Base-by-base conservation (phyloP, 2,329 filamentous ascomycete species). In the Claviceps lovelessii region DNA sequence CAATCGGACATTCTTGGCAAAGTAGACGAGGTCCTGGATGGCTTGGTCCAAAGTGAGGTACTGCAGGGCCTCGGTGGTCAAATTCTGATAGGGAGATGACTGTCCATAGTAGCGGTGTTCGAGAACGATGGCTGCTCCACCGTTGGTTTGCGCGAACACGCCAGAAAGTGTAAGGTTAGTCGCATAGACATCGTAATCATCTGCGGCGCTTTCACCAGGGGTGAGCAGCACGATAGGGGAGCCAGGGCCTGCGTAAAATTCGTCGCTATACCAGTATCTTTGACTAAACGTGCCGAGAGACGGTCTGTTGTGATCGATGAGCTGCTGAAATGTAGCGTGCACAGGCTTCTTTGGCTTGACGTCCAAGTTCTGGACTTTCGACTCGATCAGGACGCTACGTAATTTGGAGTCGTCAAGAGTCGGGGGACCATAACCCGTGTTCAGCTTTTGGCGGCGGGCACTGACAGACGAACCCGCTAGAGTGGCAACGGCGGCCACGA, bases 71-170 rank as follows among this genome's bases (percentile, higher is more conserved):
- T 84, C 72, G 0, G 80, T 84, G 61, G 70, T 74, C 54, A 90
- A 73, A 62, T 87, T 76, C 3, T 73, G 65, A 15, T 45, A 45
- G n/a, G 42, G 42, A 28, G 42, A 45, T 13, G 42, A 45, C 6
- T 15, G 74, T 74, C 88, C 88, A 65, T 90, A 94, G 73, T 90
- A 94, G 51, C 88, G 80, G 65, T 93, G 88, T 70, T 93, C 88
- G 2, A 93, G 75, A 51, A 91, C 77, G 9, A 94, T 83, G 9
- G 81, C 85, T 23, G 91, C 72, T 2, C 87, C 88, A 57, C 81
- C 72, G 0, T 83, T 84, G 1, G 81, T 82, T 60, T 83, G 71
- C 2, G 83, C 79, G 19, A 91, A 75, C 58, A 85, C 75, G 41
- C 78, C 77, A 48, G 81, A 75, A 1, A 88, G 73, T 49, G 90